Base-by-base conservation (phyloP, 2,329 filamentous ascomycete genomes). In the Cladosporium sp. region DNA sequence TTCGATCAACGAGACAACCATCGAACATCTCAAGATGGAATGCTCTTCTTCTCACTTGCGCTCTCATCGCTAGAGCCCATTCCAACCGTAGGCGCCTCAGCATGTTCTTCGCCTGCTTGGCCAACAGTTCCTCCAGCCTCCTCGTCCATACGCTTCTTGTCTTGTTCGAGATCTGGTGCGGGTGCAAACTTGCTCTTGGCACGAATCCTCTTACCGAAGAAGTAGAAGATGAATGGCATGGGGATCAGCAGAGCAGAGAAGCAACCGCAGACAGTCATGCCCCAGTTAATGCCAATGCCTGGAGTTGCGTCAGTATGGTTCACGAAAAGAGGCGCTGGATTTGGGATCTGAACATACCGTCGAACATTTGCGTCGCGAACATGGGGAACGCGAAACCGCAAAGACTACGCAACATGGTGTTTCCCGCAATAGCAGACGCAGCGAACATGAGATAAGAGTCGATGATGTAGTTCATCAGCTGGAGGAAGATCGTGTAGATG, bases 361-460 rank as follows among this genome's bases (percentile, higher is more conserved):
- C 67, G 69, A 85, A 85, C 84, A 86, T 86, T 69, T 86, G 83
- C 0, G 80, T 82, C 0, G 83, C 82, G 70, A 85, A 85, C 0
- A 85, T 78, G 0, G 83, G 84, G 69, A 84, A 84, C 7, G 67
- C 72, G 4, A 73, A 72, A 3, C 74, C 76, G 32, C 76, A 74
- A 30, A 62, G 68, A 28, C 70, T 72, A 49, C 76, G 66, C 60
- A 76, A 66, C 49, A 76, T 71, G 44, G 76, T 77, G 65, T 80
- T 80, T 3, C 75, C 78, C 1, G 78, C 78, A 11, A 76, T 72
- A 1, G 74, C 71, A 11, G 71, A 73, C 0, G 72, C 71, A 8
- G 79, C 78, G 59, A 83, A 79, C 77, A 86, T 85, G n/a, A 87
- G 78, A 69, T 88, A 87, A 0, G 84, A 82, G 68, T 87, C 84